phyloP scores from a whole-genome alignment of 176 grass and related monocot species.

The Areca catechu region DNA sequence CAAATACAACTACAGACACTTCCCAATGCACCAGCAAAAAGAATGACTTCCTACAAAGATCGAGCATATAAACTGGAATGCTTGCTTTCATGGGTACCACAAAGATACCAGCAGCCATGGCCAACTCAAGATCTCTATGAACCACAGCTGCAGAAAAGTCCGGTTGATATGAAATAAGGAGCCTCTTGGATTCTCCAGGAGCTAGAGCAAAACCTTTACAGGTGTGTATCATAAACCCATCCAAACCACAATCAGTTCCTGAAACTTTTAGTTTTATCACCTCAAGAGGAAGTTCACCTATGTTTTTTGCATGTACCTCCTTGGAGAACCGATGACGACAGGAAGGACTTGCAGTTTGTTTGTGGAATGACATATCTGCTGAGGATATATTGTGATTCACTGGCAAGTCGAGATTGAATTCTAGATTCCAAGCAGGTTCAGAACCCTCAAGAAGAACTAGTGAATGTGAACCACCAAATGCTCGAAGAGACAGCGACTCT shows the following conservation, averaged over 20 bases:
- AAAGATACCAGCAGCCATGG: constrained; percentile 65
- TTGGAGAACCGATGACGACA: constrained; percentile 62
- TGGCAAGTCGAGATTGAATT: constrained; percentile 46
- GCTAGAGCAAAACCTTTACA: constrained; percentile 74
- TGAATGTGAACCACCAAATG: constrained; percentile 61
- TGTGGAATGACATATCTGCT: constrained; percentile 7
- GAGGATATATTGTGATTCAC: constrained; percentile 40
- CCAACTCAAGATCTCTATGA: constrained; percentile 79
- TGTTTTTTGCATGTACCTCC: constrained; percentile 88
- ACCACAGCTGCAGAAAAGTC: constrained; percentile 65
- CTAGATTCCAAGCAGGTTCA: constrained; percentile 75
- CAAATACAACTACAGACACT: constrained; percentile 40
- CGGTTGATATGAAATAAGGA: constrained; percentile 59
- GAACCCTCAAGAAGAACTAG: constrained; percentile 72
- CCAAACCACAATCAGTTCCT: constrained; percentile 64
- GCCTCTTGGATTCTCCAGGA: constrained; percentile 57
- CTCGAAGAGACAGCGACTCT: constrained; percentile 71
- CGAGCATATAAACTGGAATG: constrained; percentile 54
- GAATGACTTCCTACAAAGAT: constrained; percentile 59
- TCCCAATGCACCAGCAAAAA: constrained; percentile 41
- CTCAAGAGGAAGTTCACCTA: constrained; percentile 71
- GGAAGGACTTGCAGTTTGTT: constrained; percentile 25
- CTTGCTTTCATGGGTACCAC: constrained; percentile 75
- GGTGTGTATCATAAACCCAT: constrained; percentile 55
- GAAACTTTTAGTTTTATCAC: constrained; percentile 74